Percentiles rank a stretch among this genome's conserved stretches.
These are phyloP conservation scores for thale cress (Arabidopsis thaliana) DNA, from an alignment of 345 rosid genomes.

Conservation along the genomic window DNA sequence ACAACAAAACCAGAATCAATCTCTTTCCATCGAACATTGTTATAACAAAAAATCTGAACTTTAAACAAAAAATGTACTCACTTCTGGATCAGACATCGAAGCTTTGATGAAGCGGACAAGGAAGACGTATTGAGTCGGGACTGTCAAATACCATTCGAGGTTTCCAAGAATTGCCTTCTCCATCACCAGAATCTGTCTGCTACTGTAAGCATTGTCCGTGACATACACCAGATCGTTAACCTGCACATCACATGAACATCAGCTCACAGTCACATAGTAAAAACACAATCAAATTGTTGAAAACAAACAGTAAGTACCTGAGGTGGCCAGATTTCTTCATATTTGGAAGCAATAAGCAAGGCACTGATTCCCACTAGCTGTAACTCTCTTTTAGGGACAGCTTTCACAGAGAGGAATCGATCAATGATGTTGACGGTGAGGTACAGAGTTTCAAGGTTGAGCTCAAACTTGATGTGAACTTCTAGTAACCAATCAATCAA, in stretches of 20 bases:
- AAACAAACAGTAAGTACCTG: constrained; percentile 44
- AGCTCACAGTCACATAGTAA: neutral
- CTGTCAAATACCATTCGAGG: constrained; percentile 83
- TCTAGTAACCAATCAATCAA: constrained; percentile 88
- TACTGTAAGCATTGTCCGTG: constrained; percentile 78
- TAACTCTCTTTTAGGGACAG: constrained; percentile 72
- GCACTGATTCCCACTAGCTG: constrained; percentile 84
- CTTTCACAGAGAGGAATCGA: constrained; percentile 67
- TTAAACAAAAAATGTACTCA: constrained; percentile 31
- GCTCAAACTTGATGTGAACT: constrained; percentile 82
- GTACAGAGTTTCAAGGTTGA: constrained; percentile 85
- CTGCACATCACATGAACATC: constrained; percentile 22
- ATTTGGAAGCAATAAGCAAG: constrained; percentile 90
- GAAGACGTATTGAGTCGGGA: constrained; percentile 87
- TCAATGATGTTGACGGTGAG: constrained; percentile 81
- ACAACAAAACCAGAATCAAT: constrained; percentile 7
- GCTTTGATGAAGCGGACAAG: constrained; percentile 83
- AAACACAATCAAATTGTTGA: neutral
- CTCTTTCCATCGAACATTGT: neutral
- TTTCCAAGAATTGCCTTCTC: constrained; percentile 77
- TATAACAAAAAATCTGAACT: neutral
- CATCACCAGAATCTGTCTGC: constrained; percentile 78
- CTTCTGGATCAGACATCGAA: constrained; percentile 65
- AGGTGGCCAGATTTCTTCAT: constrained; percentile 97
- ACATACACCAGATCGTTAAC: constrained; percentile 86